Evolutionary conservation across 495 filamentous ascomycete genomes (phyloP).

Genomic region (Hypoxylon lienhwacheense): DNA sequence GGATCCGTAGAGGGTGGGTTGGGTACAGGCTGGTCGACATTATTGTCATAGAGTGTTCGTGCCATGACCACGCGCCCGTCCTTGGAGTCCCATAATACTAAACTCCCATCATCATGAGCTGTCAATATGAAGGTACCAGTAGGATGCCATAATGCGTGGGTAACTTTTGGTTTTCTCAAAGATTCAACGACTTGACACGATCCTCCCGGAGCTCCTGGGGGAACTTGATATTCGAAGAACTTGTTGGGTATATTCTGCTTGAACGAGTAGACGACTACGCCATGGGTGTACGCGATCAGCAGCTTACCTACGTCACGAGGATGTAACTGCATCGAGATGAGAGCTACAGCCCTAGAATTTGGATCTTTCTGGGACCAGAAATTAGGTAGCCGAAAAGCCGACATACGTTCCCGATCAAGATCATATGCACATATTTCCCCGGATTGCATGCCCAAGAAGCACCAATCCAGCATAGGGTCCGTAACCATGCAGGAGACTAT

Average conservation of each 20-base stretch:
- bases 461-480: slow-evolving; percentile 90
- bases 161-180: slow-evolving; percentile 70
- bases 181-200: slow-evolving; percentile 51
- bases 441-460: slow-evolving; percentile 72
- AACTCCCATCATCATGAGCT: slow-evolving; percentile 82
- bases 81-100: slow-evolving; percentile 93
- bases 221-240: slow-evolving; percentile 81
- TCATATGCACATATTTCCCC: slow-evolving; percentile 89
- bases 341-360: slow-evolving; percentile 35
- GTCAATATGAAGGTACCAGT: slow-evolving; percentile 89
- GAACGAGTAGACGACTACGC: slow-evolving; percentile 87
- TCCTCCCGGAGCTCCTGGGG: slow-evolving; percentile 83
- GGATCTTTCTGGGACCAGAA: slow-evolving; percentile 72
- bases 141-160: slow-evolving; percentile 88
- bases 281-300: slow-evolving; percentile 82
- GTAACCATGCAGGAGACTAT: slow-evolving; percentile 69
- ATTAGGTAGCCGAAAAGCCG: slow-evolving; percentile 79
- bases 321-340: slow-evolving; percentile 78
- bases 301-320: slow-evolving; percentile 92
- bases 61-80: slow-evolving; percentile 86
- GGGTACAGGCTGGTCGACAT: slow-evolving; percentile 61
- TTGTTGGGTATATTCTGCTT: slow-evolving; percentile 78
- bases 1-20: slow-evolving; percentile 58
- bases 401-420: slow-evolving; percentile 74
- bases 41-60: slow-evolving; percentile 70